Base-by-base conservation (phyloP, 345 rosid species). In the Hibiscus mutabilis region DNA sequence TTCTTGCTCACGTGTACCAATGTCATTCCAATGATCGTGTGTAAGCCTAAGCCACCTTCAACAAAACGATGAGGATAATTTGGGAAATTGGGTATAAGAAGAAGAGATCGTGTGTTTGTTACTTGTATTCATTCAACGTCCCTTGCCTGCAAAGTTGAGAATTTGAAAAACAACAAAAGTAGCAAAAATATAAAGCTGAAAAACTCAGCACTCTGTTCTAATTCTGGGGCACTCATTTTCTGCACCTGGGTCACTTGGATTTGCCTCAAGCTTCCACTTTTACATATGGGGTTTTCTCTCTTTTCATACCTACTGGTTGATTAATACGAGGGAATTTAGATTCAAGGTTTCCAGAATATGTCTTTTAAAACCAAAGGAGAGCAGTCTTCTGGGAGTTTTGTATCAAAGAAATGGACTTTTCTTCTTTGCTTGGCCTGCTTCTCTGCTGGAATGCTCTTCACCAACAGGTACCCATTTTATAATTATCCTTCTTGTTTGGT, bases 371-470 rank as follows among this genome's bases (percentile, higher is more conserved):
- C 83, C 79, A 89, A 82, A 84, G 89, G 89, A 79, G 98, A 88
- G 70, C 80, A 64, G 72, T 21, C 81, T 75, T 71, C 81, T 31
- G 86, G 76, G 77, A 85, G 69, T 78, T 77, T 66, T 55, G 68
- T 91, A 24, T 83, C 98, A 3, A 86, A 79, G 66, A 92, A 80
- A 82, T 88, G 96, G 97, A 82, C 91, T 6, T 74, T 88, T 70
- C 63, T 90, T 66, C 86, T 94, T 75, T 90, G 98, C 71, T 70
- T 90, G 56, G 88, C 82, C 13, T 82, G 92, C 74, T 94, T 94
- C 87, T 90, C 87, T 76, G 87, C 86, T 44, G 98, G 97, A 12
- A 81, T 91, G 74, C 78, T 94, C 83, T 86, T 91, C 85, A 88
- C 97, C 33, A 85, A 86, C 74, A 90, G 99, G 99, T 94, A 84